phyloP scores from a whole-genome alignment of 306 rosid species.

The Astragalus glycyphyllos region DNA sequence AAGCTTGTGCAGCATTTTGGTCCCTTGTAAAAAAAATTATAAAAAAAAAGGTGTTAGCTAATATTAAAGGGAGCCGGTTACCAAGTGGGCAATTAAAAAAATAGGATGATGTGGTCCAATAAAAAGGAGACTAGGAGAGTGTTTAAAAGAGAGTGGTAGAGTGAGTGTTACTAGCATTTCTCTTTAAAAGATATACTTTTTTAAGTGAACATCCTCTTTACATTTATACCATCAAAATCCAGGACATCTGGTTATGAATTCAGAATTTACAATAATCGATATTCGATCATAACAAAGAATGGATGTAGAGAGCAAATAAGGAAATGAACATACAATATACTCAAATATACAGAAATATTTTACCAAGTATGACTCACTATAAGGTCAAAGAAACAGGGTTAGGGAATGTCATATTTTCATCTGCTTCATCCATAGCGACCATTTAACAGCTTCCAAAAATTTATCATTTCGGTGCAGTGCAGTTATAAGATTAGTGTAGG shows the following conservation, averaged over 20 bases:
- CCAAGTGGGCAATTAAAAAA: no score
- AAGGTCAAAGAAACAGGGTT: constrained; percentile 30
- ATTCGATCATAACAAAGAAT: background rate
- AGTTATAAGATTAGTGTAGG: constrained; percentile 70
- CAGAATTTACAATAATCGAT: constrained; percentile 8
- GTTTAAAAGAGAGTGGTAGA: no score
- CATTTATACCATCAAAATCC: constrained; percentile 3
- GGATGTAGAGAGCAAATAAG: background rate
- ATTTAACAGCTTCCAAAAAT: constrained; percentile 89
- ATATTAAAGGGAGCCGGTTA: no score
- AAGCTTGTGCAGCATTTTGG: no score
- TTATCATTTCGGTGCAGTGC: constrained; percentile 76
- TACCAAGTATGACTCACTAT: constrained; percentile 19
- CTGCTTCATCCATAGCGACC: constrained; percentile 99
- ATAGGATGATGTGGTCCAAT: no score
- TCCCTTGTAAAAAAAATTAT: no score
- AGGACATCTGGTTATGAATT: constrained; percentile 8
- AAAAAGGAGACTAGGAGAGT: no score
- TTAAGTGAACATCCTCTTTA: background rate
- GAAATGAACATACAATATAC: constrained; percentile 1
- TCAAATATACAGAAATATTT: constrained; percentile 31
- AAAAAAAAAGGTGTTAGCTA: no score
- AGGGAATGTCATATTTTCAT: constrained; percentile 54
- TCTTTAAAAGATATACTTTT: no score
- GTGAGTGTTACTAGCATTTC: no score